Evolutionary conservation across 2,329 filamentous ascomycete genomes (phyloP).

Genomic region (Cladosporium sp.): DNA sequence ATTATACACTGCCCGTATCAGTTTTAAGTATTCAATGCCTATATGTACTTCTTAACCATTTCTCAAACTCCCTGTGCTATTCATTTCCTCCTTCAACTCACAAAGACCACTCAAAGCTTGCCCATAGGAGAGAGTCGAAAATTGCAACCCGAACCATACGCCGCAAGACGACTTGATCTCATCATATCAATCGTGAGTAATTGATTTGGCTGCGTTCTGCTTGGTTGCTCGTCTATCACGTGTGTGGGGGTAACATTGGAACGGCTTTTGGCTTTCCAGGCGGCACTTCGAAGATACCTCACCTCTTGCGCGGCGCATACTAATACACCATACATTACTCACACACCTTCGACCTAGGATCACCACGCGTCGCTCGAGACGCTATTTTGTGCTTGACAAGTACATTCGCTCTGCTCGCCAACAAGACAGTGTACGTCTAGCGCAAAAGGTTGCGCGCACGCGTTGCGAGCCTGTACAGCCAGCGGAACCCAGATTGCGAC

Average conservation of each 20-base stretch:
- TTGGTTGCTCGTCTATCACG: neutral
- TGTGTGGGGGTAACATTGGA: neutral
- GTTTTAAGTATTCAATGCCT: too few species aligned
- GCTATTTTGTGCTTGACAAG: neutral
- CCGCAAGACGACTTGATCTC: too few species aligned
- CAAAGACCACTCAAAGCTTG: neutral
- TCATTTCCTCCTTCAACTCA: neutral
- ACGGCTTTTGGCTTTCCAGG: neutral
- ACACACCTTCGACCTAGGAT: neutral
- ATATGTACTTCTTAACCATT: neutral
- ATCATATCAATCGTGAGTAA: neutral
- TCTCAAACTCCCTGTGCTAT: neutral
- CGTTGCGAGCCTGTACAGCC: neutral
- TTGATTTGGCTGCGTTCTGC: neutral
- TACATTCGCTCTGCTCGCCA: neutral
- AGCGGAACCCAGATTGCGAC: neutral
- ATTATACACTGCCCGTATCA: too few species aligned
- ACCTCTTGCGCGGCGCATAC: neutral
- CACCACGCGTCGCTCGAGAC: neutral
- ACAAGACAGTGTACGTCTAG: neutral
- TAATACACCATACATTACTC: neutral
- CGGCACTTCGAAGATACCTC: neutral
- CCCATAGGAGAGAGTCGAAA: too few species aligned
- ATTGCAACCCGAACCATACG: too few species aligned
- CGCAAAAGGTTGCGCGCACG: neutral